Evolutionary conservation across 306 rosid species (phyloP).

Genomic region (Pueraria montana): DNA sequence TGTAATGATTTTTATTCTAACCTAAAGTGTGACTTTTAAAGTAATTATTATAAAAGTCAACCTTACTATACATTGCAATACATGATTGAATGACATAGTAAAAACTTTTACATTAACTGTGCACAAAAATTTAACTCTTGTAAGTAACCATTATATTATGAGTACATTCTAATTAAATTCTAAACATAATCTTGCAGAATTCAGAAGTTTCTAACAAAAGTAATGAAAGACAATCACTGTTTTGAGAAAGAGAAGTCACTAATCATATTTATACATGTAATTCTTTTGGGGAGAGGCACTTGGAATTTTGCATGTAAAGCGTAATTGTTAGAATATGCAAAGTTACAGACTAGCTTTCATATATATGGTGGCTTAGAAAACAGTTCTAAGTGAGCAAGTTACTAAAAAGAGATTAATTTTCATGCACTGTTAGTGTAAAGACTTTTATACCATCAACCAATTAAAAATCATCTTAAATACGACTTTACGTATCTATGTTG

Average conservation of each 20-base stretch:
- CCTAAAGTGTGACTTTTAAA: background rate
- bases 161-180: background rate
- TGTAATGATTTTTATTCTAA: background rate
- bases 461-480: too few species aligned
- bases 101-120: background rate
- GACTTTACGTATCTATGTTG: background rate
- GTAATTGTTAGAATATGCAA: background rate
- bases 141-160: too few species aligned
- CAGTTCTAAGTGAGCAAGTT: background rate
- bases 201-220: background rate
- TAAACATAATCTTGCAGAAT: conserved; percentile 2
- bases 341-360: background rate
- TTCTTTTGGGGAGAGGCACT: background rate
- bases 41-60: background rate
- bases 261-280: background rate
- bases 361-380: background rate
- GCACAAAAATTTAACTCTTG: too few species aligned
- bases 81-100: background rate
- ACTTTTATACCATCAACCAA: too few species aligned
- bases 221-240: background rate
- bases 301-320: conserved; percentile 20
- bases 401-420: background rate
- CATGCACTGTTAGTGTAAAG: background rate
- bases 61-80: background rate
- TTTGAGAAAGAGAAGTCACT: background rate